Base-by-base conservation (phyloP, 257 asterid species). In the Jasminum sambac region DNA sequence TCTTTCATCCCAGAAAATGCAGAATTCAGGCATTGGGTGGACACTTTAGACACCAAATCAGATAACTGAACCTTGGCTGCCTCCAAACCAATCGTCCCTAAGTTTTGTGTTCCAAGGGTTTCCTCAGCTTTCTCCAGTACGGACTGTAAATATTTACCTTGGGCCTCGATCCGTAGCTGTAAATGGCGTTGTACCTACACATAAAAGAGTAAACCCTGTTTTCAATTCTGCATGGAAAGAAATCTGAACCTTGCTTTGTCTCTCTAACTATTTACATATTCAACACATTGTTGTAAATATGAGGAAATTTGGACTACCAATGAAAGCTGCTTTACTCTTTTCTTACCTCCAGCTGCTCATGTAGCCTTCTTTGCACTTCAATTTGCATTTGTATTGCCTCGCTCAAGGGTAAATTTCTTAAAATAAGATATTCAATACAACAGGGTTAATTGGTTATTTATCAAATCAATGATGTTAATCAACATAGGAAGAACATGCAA, bases 61-160 rank as follows among this genome's bases (percentile, higher is more conserved):
- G 97, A 90, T 61, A 93, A 63, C 77, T 87, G 95, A 79, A 83
- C 85, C 77, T 89, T 88, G 67, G 98, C 92, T 63, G 92, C 92
- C 76, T 93, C 96, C 64, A 89, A 76, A 72, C 87, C 89, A 39
- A 80, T 59, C 43, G 91, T 72, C 70, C 90, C 96, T 73, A 73
- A 38, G 83, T 87, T 83, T 74, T 89, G 95, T 50, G 81, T 84
- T 73, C 92, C 96, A 34, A 93, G 91, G 41, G 95, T 87, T 67
- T 90, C 97, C 67, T 93, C 96, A 59, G 97, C 97, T 70, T 87
- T 89, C 82, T 90, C 97, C 60, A 93, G 92, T 69, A 93, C 98
- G n/a, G 85, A 78, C 76, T 93, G 96, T 69, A 90, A 74, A 72
- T 90, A 88, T 83, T 87, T 89, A 43, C 97, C 95, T 77, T 90